Conservation (phyloP, 31 red algal species). For the Odonthalia washingtoniensis region DNA sequence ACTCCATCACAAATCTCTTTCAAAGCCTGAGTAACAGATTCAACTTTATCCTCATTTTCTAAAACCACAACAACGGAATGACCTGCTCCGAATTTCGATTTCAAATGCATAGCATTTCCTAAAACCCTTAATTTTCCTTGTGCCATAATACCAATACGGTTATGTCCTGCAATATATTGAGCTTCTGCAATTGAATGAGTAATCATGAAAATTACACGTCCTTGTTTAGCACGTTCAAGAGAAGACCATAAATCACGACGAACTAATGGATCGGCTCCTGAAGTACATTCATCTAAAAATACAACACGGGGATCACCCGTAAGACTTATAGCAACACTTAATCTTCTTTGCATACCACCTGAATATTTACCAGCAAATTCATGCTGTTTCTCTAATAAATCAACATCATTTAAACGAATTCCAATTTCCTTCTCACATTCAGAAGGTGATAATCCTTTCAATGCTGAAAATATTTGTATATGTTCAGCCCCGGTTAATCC, state of each 20-base stretch:
- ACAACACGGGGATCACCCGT: conserved; percentile 95
- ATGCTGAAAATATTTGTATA: conserved; percentile 87
- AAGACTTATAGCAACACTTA: conserved; percentile 91
- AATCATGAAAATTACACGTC: conserved; percentile 85
- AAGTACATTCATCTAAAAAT: conserved; percentile 95
- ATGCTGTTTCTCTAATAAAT: conserved; percentile 56
- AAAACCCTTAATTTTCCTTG: conserved; percentile 86
- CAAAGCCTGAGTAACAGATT: conserved; percentile 29
- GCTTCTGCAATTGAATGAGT: conserved; percentile 99
- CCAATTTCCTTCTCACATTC: conserved; percentile 70
- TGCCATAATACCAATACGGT: conserved; percentile 94
- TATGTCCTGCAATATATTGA: conserved; percentile 77
- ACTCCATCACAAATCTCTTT: conserved; percentile 38
- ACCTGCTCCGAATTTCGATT: conserved; percentile 94
- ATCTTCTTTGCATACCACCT: conserved; percentile 94
- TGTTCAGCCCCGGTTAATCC: conserved; percentile 95
- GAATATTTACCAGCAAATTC: conserved; percentile 79
- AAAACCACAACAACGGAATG: conserved; percentile 70
- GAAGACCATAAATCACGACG: conserved; percentile 86
- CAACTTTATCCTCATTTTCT: conserved; percentile 10
- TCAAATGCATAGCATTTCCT: conserved; percentile 90
- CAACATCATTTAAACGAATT: conserved; percentile 82
- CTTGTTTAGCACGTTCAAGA: conserved; percentile 87
- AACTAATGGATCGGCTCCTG: conserved; percentile 89
- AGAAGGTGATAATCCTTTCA: conserved; percentile 75